Evolutionary conservation across 1,284 basidiomycete genomes (phyloP), one percentile per base, ranked within the genome.

Genomic region (Phlebopus sp.): DNA sequence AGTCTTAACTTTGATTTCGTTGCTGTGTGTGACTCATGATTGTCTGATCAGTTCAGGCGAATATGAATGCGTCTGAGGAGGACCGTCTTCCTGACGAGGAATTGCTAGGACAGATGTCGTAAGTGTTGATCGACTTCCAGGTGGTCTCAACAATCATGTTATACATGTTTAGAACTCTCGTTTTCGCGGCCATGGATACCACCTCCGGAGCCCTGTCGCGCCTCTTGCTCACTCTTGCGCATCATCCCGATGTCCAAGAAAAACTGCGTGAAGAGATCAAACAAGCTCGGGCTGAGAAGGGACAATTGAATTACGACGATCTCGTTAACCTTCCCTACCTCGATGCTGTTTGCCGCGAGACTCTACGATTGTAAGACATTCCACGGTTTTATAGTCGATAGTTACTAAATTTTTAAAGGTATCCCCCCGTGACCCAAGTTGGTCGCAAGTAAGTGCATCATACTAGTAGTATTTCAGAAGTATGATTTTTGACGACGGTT

Each of bases 341-440:
- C 4, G 60, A 62, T 14, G 56, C 55, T 3, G 46, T 62, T 5
- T 55, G 53, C 35, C 47, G 54, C 9, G 60, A 60, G 38, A 61
- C 58, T 3, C 37, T 62, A 15, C 51, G 59, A 15, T 40, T 60
- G 53, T 60, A 31, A 41, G 57, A 45, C 35, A 15, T 14, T 45
- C 36, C 13, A 27, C 13, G 21, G 23, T 30, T 15, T 5, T 4
- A 4, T 19, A 23, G 32, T 13, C 4, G 14, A 45, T 32, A 25
- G 17, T 1, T 7, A 37, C 19, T 37, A 14, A 37, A 7, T 6
- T 9, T 14, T 23, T 11, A 37, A 21, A 37, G 42, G 21, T 35
- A 50, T 27, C 48, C 50, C 13, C 50, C 50, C 11, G 11, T 42
- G 4, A 30, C 48, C 8, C 15, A 14, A 10, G 19, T 51, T 14